Base-by-base conservation (phyloP, 208 protist genomes). In the Acanthamoeba royreba region DNA sequence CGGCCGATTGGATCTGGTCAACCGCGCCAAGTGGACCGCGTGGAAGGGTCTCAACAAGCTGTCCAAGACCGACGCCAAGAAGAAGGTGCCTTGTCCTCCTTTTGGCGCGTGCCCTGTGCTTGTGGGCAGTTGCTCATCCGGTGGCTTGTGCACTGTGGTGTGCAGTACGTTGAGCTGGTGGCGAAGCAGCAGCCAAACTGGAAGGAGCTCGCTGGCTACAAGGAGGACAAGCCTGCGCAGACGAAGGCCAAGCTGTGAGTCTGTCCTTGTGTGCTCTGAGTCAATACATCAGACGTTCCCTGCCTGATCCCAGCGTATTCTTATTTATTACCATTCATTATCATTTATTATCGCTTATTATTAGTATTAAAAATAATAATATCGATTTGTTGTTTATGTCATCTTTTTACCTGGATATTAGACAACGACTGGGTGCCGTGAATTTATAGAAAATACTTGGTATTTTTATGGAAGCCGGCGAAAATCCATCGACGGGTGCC, bases 11-110 rank as follows among this genome's bases (percentile, higher is more conserved):
- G 83, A 90, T 52, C 52, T 90, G 33, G 66, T 90, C 53, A 90
- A 90, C 52, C 46, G 83, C 7, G 46, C 98, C 94, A 99, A 99
- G 96, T 99, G 98, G 97, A 90, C 46, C 17, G 83, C 83, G 17
- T 90, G 83, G 83, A 90, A 90, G 52, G 47, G 66, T 38, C 33
- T 90, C 19, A 52, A 31, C 35, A 69, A 58, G 46, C 15, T 90
- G 46, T 69, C 52, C 83, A 90, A 90, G 53, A 90, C 53, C 46
- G 83, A 90, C 8, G 83, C 83, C 49, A 90, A 90, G 52, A 90
- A 90, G 83, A 90, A 90, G 74, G 74, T 85, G 25, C 8, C 42
- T 15, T 35, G 22, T 35, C 33, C 28, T 35, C n/a, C 31, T 5
- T 35, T 69, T 13, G 66, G 35, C 38, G 7, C 22, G 4, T 55